Conservation (phyloP, 768 basidiomycete genomes). For the Hygrocybe coccinea region DNA sequence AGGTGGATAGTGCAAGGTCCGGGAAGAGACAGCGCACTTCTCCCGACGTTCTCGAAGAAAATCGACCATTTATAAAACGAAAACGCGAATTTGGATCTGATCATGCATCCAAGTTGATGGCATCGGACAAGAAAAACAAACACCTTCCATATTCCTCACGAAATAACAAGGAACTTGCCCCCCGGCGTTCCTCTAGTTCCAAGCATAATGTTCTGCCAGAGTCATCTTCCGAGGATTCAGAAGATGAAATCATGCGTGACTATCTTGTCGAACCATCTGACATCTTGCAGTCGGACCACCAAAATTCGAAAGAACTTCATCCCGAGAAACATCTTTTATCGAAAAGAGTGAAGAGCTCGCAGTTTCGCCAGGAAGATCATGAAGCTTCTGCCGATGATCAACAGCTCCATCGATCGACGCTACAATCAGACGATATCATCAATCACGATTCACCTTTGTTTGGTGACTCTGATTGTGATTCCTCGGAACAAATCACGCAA, state of each 20-base stretch:
- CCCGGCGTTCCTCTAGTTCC: neutral
- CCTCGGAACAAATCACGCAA: neutral
- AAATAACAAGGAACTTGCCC: neutral
- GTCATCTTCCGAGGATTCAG: slow-evolving; percentile 33
- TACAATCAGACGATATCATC: slow-evolving; percentile 37
- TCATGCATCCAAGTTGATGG: neutral
- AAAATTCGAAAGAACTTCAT: neutral
- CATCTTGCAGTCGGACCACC: neutral
- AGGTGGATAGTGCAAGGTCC: neutral
- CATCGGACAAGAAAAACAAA: neutral
- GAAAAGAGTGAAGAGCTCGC: neutral
- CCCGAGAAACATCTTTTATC: neutral
- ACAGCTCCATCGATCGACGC: too few species aligned
- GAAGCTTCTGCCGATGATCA: slow-evolving; percentile 89
- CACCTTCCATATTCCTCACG: neutral
- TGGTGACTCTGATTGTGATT: neutral
- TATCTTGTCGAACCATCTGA: neutral
- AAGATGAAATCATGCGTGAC: slow-evolving; percentile 20
- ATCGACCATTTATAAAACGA: neutral
- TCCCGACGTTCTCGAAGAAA: neutral
- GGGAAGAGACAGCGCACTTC: slow-evolving; percentile 16
- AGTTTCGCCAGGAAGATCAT: slow-evolving; percentile 57
- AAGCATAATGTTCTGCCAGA: neutral
- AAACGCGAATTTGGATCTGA: neutral
- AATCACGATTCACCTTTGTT: neutral